A percentile compares a stretch with the other conserved stretches of the same genome.
phyloP scores from a whole-genome alignment of 169 alveolate genomes.

The Plasmodium billcollinsi region DNA sequence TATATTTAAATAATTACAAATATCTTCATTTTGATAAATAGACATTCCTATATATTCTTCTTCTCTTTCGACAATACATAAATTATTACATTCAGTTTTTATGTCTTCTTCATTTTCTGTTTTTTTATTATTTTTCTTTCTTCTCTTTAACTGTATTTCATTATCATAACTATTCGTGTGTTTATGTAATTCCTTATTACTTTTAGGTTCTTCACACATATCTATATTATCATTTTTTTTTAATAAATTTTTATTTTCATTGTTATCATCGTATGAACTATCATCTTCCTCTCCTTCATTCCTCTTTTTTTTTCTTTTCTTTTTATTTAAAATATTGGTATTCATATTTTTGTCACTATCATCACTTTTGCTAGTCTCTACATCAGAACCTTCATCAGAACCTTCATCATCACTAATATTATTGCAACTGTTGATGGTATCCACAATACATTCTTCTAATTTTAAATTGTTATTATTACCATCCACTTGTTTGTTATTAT shows the following conservation, averaged over 20 bases:
- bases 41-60: conserved; percentile 18
- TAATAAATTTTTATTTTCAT: not conserved
- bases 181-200: too few species aligned
- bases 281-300: not conserved
- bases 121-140: conserved; percentile 25
- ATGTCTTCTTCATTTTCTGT: not conserved
- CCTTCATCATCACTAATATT: not conserved
- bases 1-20: conserved; percentile 47
- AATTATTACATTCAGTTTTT: not conserved
- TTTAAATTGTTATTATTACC: too few species aligned
- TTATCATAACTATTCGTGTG: not conserved
- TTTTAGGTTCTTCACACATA: too few species aligned
- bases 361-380: not conserved
- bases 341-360: not conserved
- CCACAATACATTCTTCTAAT: too few species aligned
- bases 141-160: not conserved
- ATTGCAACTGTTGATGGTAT: not conserved
- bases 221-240: too few species aligned
- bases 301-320: not conserved
- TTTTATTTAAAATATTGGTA: not conserved
- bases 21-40: conserved; percentile 48
- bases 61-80: not conserved
- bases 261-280: not conserved
- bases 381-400: not conserved
- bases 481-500: too few species aligned